Evolutionary conservation across 768 basidiomycete genomes (phyloP).

Genomic region (Phlebiopsis flavidoalba): DNA sequence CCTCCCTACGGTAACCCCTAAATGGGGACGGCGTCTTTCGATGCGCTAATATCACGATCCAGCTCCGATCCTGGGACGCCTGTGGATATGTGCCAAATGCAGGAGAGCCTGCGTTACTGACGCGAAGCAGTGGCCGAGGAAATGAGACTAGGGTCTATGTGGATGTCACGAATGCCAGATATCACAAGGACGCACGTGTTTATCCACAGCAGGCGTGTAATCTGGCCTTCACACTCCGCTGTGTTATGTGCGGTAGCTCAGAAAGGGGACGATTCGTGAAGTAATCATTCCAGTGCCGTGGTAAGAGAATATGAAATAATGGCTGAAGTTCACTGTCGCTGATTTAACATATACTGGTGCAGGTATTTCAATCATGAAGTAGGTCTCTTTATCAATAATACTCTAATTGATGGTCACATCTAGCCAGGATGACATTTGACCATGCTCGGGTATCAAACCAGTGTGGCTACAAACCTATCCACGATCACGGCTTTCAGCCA

Average conservation of each 20-base stretch:
- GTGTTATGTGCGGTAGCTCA: slow-evolving; percentile 65
- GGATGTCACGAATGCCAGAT: slow-evolving; percentile 41
- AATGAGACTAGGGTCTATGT: slow-evolving; percentile 58
- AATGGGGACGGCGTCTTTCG: too few relatives aligned
- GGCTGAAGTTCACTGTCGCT: not conserved
- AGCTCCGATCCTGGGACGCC: slow-evolving; percentile 35
- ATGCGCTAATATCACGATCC: slow-evolving; percentile 41
- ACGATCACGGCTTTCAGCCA: slow-evolving; percentile 54
- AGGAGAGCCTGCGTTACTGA: slow-evolving; percentile 51
- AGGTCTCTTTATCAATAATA: slow-evolving; percentile 15
- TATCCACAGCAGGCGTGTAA: slow-evolving; percentile 70
- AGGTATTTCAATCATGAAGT: slow-evolving; percentile 72
- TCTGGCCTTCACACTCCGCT: slow-evolving; percentile 58
- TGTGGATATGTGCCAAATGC: slow-evolving; percentile 56
- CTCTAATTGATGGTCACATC: slow-evolving; percentile 7
- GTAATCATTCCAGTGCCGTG: slow-evolving; percentile 70
- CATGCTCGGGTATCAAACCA: slow-evolving; percentile 54
- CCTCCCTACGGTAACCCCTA: slow-evolving; percentile 44
- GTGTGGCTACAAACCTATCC: slow-evolving; percentile 49
- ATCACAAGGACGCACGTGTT: slow-evolving; percentile 56
- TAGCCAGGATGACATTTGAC: slow-evolving; percentile 58
- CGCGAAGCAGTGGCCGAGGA: slow-evolving; percentile 52
- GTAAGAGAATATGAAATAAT: slow-evolving; percentile 28
- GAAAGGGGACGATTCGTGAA: slow-evolving; percentile 63
- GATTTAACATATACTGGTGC: not conserved